These are phyloP conservation scores for Neoarthrinium moseri DNA, from an alignment of 2,329 filamentous ascomycete genomes.

Conservation along the genomic window DNA sequence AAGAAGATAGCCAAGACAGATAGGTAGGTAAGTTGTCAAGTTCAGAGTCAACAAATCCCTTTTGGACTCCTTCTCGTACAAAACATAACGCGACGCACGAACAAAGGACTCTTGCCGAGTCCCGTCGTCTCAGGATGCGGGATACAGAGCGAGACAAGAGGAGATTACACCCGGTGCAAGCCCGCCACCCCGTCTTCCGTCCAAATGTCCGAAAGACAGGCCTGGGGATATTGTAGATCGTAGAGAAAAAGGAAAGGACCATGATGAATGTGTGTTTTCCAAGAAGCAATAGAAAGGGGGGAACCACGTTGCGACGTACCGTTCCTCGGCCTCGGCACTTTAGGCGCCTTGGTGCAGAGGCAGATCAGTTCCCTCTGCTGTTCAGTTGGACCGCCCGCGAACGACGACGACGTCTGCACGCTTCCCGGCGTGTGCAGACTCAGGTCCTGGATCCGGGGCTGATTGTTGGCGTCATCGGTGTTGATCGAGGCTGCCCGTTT, in stretches of 20 bases:
- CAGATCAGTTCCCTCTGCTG: slow-evolving; percentile 45
- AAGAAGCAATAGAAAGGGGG: neutral
- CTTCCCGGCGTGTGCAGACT: slow-evolving; percentile 33
- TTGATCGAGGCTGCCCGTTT: slow-evolving; percentile 48
- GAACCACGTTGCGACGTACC: slow-evolving; percentile 40
- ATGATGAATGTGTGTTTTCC: too few species aligned
- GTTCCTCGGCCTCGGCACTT: slow-evolving; percentile 58
- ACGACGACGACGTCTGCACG: slow-evolving; percentile 12
- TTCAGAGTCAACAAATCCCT: slow-evolving; percentile 15
- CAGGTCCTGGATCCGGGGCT: slow-evolving; percentile 31
- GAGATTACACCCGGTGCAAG: too few species aligned
- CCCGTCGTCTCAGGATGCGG: slow-evolving; percentile 21
- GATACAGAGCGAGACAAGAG: slow-evolving; percentile 6
- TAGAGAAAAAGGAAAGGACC: too few species aligned
- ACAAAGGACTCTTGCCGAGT: slow-evolving; percentile 26
- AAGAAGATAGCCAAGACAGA: too few species aligned
- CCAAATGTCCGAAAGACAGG: too few species aligned
- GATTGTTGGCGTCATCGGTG: slow-evolving; percentile 39
- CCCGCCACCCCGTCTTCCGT: too few species aligned
- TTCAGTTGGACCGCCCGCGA: slow-evolving; percentile 9
- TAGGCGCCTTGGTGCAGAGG: slow-evolving; percentile 55
- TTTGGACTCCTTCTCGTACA: slow-evolving; percentile 16
- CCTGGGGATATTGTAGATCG: too few species aligned
- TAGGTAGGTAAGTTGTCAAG: slow-evolving; percentile 12
- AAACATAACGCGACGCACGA: slow-evolving; percentile 14